These are phyloP conservation scores for Aureobasidium lini DNA, from an alignment of 2,329 filamentous ascomycete genomes.

Conservation along the genomic window DNA sequence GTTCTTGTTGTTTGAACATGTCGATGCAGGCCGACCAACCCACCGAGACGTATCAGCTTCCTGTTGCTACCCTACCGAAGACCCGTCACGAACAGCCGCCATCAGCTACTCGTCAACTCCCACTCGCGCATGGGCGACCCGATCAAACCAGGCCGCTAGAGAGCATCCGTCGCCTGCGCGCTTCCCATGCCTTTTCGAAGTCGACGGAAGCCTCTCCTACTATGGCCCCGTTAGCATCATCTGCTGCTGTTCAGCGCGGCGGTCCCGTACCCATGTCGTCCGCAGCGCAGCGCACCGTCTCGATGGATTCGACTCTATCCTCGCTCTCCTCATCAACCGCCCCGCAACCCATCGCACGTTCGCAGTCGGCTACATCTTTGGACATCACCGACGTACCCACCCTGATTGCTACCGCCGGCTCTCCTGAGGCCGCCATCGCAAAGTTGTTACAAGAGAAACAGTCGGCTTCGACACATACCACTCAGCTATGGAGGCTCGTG, in stretches of 20 bases:
- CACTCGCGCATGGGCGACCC: not conserved
- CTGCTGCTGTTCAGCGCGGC: not conserved
- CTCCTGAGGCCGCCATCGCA: slow-evolving; percentile 79
- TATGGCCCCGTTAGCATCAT: not conserved
- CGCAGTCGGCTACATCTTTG: slow-evolving; percentile 51
- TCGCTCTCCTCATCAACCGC: slow-evolving; percentile 42
- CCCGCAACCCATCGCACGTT: slow-evolving; percentile 51
- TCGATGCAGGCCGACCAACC: not conserved
- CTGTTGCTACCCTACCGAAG: not conserved
- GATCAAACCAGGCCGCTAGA: slow-evolving; percentile 1
- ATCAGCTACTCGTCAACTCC: not conserved
- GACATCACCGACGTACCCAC: slow-evolving; percentile 64
- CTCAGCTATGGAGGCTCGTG: slow-evolving; percentile 88
- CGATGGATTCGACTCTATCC: slow-evolving; percentile 90
- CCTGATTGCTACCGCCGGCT: slow-evolving; percentile 77
- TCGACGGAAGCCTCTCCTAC: not conserved
- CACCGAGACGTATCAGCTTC: not conserved
- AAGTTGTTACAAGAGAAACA: slow-evolving; percentile 89
- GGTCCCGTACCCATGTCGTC: not conserved
- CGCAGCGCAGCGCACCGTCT: slow-evolving; percentile 62
- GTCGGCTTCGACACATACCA: slow-evolving; percentile 78
- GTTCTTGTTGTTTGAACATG: not conserved
- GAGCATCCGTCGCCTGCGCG: slow-evolving; percentile 1
- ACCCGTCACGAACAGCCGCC: not conserved
- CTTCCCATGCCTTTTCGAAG: not conserved